Evolutionary conservation across 2,329 filamentous ascomycete genomes (phyloP).

Genomic region (Fusarium clavum): DNA sequence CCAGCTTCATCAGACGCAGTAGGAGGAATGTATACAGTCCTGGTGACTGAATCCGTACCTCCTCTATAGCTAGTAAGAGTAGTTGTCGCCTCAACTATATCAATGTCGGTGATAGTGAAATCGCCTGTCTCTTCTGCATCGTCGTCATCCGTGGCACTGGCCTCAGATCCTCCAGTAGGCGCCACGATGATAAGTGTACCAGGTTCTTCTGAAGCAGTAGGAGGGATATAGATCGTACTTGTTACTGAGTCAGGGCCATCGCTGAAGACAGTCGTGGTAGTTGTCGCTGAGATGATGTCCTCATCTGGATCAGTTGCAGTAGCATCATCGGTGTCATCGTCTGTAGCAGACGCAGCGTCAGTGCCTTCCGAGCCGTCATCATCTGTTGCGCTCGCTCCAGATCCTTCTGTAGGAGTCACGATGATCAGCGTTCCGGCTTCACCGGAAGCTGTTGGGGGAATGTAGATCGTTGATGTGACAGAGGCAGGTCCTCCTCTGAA

Average conservation of each 20-base stretch:
- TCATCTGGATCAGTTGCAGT: not conserved
- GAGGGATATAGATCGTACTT: not conserved
- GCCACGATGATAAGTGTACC: conserved; percentile 2
- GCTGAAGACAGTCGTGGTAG: not conserved
- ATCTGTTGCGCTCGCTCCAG: not conserved
- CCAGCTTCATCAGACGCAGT: not conserved
- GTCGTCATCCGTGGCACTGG: not conserved
- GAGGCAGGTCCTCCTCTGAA: not conserved
- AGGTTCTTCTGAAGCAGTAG: not conserved
- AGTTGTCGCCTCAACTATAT: not conserved
- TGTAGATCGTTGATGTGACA: not conserved
- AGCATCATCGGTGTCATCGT: not conserved
- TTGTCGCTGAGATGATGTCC: not conserved
- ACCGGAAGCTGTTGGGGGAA: not conserved
- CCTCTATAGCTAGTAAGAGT: conserved; percentile 8
- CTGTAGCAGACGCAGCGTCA: not conserved
- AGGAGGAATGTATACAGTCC: conserved; percentile 10
- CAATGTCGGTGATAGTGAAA: not conserved
- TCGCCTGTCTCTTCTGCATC: rapidly evolving
- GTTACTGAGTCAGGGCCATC: not conserved
- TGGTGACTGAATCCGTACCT: not conserved
- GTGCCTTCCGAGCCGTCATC: not conserved
- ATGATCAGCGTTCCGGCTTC: conserved; percentile 14
- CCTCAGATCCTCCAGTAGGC: not conserved
- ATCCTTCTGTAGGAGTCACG: not conserved